Base-by-base conservation (phyloP, 129 eudicot genomes). In the Flaveria sonorensis region DNA sequence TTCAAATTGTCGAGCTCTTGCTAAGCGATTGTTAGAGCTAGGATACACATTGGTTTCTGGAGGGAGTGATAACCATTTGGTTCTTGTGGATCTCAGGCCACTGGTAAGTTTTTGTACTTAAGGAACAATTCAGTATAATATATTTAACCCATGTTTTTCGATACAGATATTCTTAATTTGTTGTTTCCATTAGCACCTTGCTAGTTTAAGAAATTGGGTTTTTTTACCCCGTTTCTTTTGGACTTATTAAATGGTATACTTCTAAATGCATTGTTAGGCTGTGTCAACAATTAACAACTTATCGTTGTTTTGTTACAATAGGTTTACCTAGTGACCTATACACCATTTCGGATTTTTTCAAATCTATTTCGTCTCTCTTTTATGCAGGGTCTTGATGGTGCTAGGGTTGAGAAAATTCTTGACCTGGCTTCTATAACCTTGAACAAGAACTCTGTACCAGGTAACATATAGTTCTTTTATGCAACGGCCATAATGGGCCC, bases 1-100 rank as follows among this genome's bases (percentile, higher is more conserved):
- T 76, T 81, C 98, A 2, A 93, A 93, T 56, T 90, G 93, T 74
- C 87, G 93, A 77, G 92, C 97, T 81, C 89, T 93, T 71, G 98
- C 96, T 47, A 81, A 77, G 57, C 83, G 96, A 71, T 80, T 91
- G 74, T 62, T 72, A 50, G 91, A 84, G 80, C 78, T 92, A 68
- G 98, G 98, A 11, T 89, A 93, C 81, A 89, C 89, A 52, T 62
- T 93, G 77, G 98, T 93, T 30, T 93, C 98, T 53, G 98, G 92
- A 47, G 98, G 98, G 3, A 93, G 93, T 87, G 98, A 93, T 80
- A 93, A 93, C 85, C 98, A 93, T 81, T 83, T 93, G 80, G 92
- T 93, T 78, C 98, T 93, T 79, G 93, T 91, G 81, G 96, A 93
- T 84, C 97, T 93, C 65, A 86, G 93, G 76, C 97, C 98, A 74